Percentiles rank a stretch among this genome's conserved stretches.
Evolutionary conservation across 192 early-diverging fungal species (phyloP).

Genomic region (Podila epigama): DNA sequence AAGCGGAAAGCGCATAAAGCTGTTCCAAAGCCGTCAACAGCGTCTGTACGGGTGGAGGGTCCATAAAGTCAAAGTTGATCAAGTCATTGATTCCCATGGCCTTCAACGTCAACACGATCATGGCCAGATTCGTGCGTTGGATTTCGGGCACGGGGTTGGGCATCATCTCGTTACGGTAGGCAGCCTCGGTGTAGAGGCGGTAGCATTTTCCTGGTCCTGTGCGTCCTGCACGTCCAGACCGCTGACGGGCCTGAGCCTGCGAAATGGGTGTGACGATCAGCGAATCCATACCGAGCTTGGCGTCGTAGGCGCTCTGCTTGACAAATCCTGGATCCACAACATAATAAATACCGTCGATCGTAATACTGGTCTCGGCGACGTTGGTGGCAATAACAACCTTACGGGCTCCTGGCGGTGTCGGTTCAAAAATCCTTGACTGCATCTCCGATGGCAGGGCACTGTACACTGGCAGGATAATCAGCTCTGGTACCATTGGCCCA

Average conservation of each 20-base stretch:
- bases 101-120: conserved; percentile 92
- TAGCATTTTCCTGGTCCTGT: conserved; percentile 96
- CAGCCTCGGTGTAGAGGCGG: conserved; percentile 92
- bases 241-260: conserved; percentile 93
- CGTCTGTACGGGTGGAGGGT: conserved; percentile 93
- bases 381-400: conserved; percentile 98
- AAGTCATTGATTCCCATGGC: conserved; percentile 94
- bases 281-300: conserved; percentile 97
- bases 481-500: conserved; percentile 69
- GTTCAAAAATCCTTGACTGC: conserved; percentile 97
- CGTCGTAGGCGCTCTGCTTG: conserved; percentile 97
- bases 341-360: conserved; percentile 96
- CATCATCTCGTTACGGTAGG: conserved; percentile 94
- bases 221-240: conserved; percentile 96
- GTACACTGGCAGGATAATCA: conserved; percentile 94
- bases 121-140: conserved; percentile 93
- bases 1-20: conserved; percentile 89
- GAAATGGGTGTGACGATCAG: conserved; percentile 91
- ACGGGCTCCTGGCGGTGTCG: conserved; percentile 78
- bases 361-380: conserved; percentile 98
- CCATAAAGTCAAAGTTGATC: conserved; percentile 97
- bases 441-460: conserved; percentile 92
- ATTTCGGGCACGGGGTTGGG: conserved; percentile 97
- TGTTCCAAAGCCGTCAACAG: conserved; percentile 93
- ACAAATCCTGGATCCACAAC: conserved; percentile 96